Evolutionary conservation across 148 eudicot genomes (phyloP), one percentile per base, ranked within the genome.

Genomic region (Spergularia marina): DNA sequence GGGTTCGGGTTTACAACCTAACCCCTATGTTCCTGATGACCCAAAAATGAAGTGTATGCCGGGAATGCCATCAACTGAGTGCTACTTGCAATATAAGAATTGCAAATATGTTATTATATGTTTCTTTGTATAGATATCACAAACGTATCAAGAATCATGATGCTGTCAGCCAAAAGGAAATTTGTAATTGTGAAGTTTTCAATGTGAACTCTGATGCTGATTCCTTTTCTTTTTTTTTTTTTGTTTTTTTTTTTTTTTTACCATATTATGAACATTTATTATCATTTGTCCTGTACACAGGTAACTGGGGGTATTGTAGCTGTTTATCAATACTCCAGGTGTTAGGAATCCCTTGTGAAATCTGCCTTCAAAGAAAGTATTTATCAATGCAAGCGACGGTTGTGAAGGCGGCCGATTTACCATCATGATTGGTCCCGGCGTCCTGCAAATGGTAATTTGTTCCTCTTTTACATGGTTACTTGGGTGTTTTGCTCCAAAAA

Each of bases 381-480:
- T 12, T 40, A 53, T 61, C 44, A 40, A 61, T 69, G 83, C 80
- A 81, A 73, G 80, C 36, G 83, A 77, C 74, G 83, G 41, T 57
- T 67, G 13, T 54, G 17, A 61, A 66, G 83, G 70, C 68, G 80
- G 39, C 80, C 68, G 57, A 34, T 6, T 23, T 14, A 65, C 53
- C n/a, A 59, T 73, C 44, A 21, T 40, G 67, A 58, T 67, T 81
- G 83, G 70, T 62, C 62, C 71, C 65, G 10, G 80, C 80, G 77
- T 77, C 83, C 80, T 81, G 80, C 83, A 56, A 63, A 51, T 77
- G 70, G 63, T 79, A 66, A 49, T 23, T 49, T 34, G 23, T 30
- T 54, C 49, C 25, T 55, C 14, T 56, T 56, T 36, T 72, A 49
- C 56, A n/a, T 59, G 54, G 51, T 57, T 14, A 25, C 30, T 65